Percentiles rank a stretch among this genome's conserved stretches.
Conservation (phyloP, 2,329 filamentous ascomycete genomes). For the Mollisia scopiformis region DNA sequence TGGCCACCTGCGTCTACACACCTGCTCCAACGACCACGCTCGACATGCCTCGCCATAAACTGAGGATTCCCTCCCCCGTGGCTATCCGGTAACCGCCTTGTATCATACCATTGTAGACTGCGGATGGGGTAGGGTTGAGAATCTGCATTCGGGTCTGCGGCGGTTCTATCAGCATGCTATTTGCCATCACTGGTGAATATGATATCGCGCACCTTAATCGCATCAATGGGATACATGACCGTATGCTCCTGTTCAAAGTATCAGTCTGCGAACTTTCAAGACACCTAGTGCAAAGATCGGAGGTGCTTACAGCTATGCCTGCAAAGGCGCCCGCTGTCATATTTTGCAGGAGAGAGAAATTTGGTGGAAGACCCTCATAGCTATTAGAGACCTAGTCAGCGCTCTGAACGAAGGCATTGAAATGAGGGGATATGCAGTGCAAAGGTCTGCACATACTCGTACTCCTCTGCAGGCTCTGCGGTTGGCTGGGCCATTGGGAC, state of each 20-base stretch:
- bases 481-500: slow-evolving; percentile 71
- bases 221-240: slow-evolving; percentile 98
- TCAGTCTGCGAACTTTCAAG: slow-evolving; percentile 29
- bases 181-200: slow-evolving; percentile 9
- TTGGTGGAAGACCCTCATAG: slow-evolving; percentile 93
- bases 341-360: slow-evolving; percentile 92
- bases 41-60: slow-evolving; percentile 94
- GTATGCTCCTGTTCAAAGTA: slow-evolving; percentile 78
- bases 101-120: slow-evolving; percentile 86
- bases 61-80: slow-evolving; percentile 83
- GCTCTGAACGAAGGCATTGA: slow-evolving; percentile 6
- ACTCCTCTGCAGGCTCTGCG: slow-evolving; percentile 66
- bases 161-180: slow-evolving; percentile 22
- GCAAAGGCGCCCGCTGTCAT: slow-evolving; percentile 97
- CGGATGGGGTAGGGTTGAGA: slow-evolving; percentile 78
- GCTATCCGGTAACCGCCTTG: slow-evolving; percentile 94
- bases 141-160: slow-evolving; percentile 95
- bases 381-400: slow-evolving; percentile 41
- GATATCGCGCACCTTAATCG: slow-evolving; percentile 76
- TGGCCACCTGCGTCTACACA: slow-evolving; percentile 46
- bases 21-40: slow-evolving; percentile 95
- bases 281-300: slow-evolving; percentile 16
- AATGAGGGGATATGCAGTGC: slow-evolving; percentile 7
- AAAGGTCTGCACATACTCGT: slow-evolving; percentile 57
- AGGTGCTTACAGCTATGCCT: slow-evolving; percentile 49